These are phyloP conservation scores for Cerrena zonata DNA, from an alignment of 1,284 basidiomycete species.

Conservation along the genomic window DNA sequence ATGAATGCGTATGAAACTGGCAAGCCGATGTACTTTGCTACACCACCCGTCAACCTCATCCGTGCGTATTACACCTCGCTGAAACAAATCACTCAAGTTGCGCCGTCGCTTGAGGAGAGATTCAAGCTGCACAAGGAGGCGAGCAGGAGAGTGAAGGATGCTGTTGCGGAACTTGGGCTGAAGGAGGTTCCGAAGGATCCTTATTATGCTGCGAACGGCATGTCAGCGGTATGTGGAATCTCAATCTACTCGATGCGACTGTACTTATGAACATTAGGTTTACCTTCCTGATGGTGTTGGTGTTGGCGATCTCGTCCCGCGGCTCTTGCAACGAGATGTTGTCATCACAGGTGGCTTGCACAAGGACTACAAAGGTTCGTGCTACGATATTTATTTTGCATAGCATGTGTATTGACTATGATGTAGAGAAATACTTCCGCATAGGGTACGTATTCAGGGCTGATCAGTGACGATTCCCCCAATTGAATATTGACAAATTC, in stretches of 20 bases:
- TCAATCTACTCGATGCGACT: too few relatives aligned
- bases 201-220: slow-evolving; percentile 79
- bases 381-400: slow-evolving; percentile 22
- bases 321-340: slow-evolving; percentile 64
- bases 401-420: too few relatives aligned
- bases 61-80: slow-evolving; percentile 85
- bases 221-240: slow-evolving; percentile 67
- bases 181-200: slow-evolving; percentile 62
- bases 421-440: slow-evolving; percentile 74
- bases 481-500: slow-evolving; percentile 21
- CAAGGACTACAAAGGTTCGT: slow-evolving; percentile 76
- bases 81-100: slow-evolving; percentile 57
- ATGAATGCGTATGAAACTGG: slow-evolving; percentile 86
- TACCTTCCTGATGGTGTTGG: slow-evolving; percentile 17
- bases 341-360: slow-evolving; percentile 89
- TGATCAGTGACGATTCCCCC: slow-evolving; percentile 1
- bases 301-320: slow-evolving; percentile 71
- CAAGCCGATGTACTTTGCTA: slow-evolving; percentile 84
- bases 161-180: slow-evolving; percentile 68
- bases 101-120: slow-evolving; percentile 71
- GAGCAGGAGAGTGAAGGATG: slow-evolving; percentile 70
- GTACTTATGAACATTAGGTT: too few relatives aligned
- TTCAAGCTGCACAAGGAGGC: slow-evolving; percentile 75
- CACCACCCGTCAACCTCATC: slow-evolving; percentile 89
- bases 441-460: slow-evolving; percentile 48